Evolutionary conservation across 208 protist species (phyloP).

Genomic region (Crithidia bombi): DNA sequence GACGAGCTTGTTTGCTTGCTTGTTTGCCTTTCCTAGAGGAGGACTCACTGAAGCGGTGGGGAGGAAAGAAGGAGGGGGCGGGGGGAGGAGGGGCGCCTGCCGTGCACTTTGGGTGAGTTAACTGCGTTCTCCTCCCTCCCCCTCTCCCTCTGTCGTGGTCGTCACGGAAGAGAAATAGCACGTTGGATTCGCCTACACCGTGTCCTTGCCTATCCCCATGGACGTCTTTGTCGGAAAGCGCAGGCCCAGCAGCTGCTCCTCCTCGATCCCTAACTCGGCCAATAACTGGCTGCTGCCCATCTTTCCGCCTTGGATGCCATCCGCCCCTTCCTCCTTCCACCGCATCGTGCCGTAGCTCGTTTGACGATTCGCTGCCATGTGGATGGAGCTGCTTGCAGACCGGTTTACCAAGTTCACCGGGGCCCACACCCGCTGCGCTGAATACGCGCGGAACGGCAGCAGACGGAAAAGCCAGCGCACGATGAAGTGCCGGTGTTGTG

Average conservation of each 20-base stretch:
- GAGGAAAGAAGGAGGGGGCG: too few relatives aligned
- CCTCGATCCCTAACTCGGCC: constrained; percentile 40
- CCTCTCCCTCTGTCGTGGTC: too few relatives aligned
- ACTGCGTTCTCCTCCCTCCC: neutral
- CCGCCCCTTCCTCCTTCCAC: constrained; percentile 2
- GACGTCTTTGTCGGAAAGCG: constrained; percentile 61
- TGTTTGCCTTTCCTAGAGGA: too few relatives aligned
- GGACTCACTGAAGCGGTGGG: too few relatives aligned
- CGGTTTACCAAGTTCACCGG: constrained; percentile 16
- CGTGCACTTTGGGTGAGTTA: too few relatives aligned
- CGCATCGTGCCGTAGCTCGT: constrained; percentile 28
- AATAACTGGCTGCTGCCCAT: constrained; percentile 27
- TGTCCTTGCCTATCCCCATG: constrained; percentile 28
- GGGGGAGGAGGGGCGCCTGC: too few relatives aligned
- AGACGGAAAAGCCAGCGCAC: constrained; percentile 80
- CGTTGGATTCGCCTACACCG: constrained; percentile 8
- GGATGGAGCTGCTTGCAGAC: constrained; percentile 36
- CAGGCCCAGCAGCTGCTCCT: constrained; percentile 56
- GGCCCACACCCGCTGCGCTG: constrained; percentile 42
- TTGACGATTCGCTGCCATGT: constrained; percentile 29
- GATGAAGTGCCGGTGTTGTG: constrained; percentile 45
- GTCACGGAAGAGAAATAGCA: too few relatives aligned
- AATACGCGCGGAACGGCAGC: constrained; percentile 70
- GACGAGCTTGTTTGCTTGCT: too few relatives aligned
- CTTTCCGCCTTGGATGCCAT: neutral